Conservation (phyloP, 768 basidiomycete genomes). For the Lactarius tabidus region DNA sequence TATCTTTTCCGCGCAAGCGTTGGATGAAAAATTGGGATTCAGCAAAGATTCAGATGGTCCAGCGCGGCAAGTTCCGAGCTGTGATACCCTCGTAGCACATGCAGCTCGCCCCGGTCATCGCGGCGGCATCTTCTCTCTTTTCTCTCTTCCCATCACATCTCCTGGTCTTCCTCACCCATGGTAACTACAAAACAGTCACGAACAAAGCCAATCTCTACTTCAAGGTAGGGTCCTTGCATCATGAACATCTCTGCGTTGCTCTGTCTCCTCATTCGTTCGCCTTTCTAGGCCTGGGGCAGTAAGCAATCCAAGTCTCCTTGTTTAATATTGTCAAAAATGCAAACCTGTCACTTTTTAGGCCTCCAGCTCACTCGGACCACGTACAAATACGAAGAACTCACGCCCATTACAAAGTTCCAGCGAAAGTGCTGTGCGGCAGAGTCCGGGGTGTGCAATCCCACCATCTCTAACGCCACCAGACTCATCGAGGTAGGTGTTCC, state of each 20-base stretch:
- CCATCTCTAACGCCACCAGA: conserved; percentile 4
- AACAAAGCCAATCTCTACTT: conserved; percentile 3
- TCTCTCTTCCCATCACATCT: conserved; percentile 9
- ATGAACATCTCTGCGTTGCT: conserved; percentile 5
- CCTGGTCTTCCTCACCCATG: conserved; percentile 8
- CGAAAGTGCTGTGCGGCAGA: conserved; percentile 7
- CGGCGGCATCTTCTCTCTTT: conserved; percentile 8
- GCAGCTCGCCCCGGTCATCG: conserved; percentile 1
- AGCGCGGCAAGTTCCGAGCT: conserved; percentile 21
- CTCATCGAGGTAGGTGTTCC: conserved; percentile 7
- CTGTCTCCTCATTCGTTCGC: conserved; percentile 18
- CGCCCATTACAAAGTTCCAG: conserved; percentile 7
- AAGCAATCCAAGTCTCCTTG: conserved; percentile 17
- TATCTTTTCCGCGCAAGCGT: conserved; percentile 13
- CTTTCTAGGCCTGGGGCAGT: conserved; percentile 19
- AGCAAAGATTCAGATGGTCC: conserved; percentile 8
- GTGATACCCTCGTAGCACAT: conserved; percentile 7
- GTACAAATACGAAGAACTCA: conserved; percentile 7
- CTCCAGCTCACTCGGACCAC: conserved; percentile 3
- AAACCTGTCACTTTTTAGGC: conserved; percentile 3
- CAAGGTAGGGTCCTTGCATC: conserved; percentile 16
- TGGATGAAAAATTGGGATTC: conserved; percentile 12
- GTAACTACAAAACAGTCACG: conserved; percentile 20
- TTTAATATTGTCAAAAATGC: conserved; percentile 18
- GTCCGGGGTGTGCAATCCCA: conserved; percentile 7